phyloP scores from a whole-genome alignment of 1,139 yeast genomes.

The Yamadazyma diospyri region DNA sequence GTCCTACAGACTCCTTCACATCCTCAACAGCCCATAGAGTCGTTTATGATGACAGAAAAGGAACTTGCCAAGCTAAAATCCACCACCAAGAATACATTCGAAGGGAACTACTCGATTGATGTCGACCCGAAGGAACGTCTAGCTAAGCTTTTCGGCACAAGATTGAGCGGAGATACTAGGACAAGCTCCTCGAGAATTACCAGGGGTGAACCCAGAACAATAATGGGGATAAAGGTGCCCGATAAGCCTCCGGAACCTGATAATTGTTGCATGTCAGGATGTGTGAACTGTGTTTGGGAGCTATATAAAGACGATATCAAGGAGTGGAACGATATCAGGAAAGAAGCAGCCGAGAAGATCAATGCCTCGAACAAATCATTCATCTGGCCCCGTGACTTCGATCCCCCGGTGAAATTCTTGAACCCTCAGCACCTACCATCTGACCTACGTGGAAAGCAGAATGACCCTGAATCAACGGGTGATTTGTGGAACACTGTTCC shows the following conservation, averaged over 20 bases:
- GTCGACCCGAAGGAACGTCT: constrained; percentile 49
- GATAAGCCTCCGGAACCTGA: constrained; percentile 84
- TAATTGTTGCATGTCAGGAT: constrained; percentile 97
- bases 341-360: constrained; percentile 57
- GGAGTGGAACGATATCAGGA: constrained; percentile 68
- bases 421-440: constrained; percentile 32
- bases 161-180: constrained; percentile 54
- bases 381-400: constrained; percentile 78
- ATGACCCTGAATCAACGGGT: constrained; percentile 19
- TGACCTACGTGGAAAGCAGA: constrained; percentile 12
- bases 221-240: constrained; percentile 79
- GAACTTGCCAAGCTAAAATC: constrained; percentile 21
- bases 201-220: constrained; percentile 37
- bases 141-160: constrained; percentile 53
- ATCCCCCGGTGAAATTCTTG: constrained; percentile 55
- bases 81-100: constrained; percentile 29
- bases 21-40: constrained; percentile 22
- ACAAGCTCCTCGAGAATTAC: constrained; percentile 47
- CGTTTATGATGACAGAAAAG: constrained; percentile 22
- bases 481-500: constrained; percentile 69
- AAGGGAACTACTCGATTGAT: constrained; percentile 41
- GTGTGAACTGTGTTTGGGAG: constrained; percentile 97
- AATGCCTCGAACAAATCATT: constrained; percentile 37
- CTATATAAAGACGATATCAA: constrained; percentile 80
- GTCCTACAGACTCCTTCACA: constrained; percentile 30